Conservation (phyloP, 2,329 filamentous ascomycete genomes). For the Nakataea oryzae region DNA sequence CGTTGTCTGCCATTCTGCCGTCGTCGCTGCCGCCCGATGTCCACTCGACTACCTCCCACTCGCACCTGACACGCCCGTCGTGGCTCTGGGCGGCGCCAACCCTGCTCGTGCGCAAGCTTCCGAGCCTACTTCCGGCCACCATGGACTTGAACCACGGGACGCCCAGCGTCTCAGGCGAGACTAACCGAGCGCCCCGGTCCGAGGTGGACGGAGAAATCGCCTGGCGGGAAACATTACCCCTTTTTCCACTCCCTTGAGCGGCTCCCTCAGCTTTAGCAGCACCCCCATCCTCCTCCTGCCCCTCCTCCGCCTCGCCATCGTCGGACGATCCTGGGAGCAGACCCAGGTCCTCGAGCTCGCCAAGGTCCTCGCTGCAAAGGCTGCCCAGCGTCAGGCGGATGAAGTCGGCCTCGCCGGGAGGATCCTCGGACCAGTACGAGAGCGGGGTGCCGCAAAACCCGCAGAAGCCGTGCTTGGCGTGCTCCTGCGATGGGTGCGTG, state of each 20-base stretch:
- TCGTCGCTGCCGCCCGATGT: constrained; percentile 27
- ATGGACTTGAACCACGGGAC: constrained; percentile 81
- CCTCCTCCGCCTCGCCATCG: constrained; percentile 8
- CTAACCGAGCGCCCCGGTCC: not conserved
- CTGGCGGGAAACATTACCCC: too few species aligned
- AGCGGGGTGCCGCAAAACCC: constrained; percentile 85
- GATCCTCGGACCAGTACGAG: constrained; percentile 71
- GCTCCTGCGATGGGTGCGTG: constrained; percentile 44
- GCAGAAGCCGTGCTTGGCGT: constrained; percentile 70
- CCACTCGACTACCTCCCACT: constrained; percentile 82
- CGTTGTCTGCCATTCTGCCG: constrained; percentile 17
- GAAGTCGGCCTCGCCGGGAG: constrained; percentile 59
- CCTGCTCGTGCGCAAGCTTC: constrained; percentile 49
- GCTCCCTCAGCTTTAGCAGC: not conserved
- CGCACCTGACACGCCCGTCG: constrained; percentile 57
- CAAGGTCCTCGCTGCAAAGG: constrained; percentile 59
- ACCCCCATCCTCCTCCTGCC: constrained; percentile 5
- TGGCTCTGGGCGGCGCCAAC: constrained; percentile 43
- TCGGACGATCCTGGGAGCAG: constrained; percentile 45
- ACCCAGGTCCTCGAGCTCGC: constrained; percentile 62
- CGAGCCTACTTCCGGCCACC: constrained; percentile 65
- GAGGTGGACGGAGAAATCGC: too few species aligned
- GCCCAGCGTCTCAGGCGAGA: constrained; percentile 51
- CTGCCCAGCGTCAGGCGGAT: constrained; percentile 78
- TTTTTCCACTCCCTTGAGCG: constrained; percentile 11